Conservation (phyloP, 768 basidiomycete species). For the Amanita brunnescens region DNA sequence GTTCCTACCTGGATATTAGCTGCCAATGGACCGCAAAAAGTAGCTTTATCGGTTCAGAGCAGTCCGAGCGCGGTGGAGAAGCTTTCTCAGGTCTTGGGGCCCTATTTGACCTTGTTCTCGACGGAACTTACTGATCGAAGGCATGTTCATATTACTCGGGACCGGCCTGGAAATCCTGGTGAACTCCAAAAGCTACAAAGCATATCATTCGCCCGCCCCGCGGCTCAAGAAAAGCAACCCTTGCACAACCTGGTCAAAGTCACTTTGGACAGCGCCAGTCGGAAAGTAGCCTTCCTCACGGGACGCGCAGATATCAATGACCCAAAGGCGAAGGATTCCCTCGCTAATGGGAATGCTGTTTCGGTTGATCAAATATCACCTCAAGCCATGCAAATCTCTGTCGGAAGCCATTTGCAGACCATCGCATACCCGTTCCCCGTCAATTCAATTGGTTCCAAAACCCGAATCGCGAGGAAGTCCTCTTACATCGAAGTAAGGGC, state of each 20-base stretch:
- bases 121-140: slow-evolving; percentile 16
- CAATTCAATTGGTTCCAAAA: slow-evolving; percentile 23
- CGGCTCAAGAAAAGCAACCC: background rate
- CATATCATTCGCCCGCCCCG: background rate
- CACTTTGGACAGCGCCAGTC: background rate
- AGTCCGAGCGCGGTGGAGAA: background rate
- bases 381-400: slow-evolving; percentile 21
- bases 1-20: slow-evolving; percentile 18
- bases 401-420: slow-evolving; percentile 18
- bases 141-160: slow-evolving; percentile 16
- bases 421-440: slow-evolving; percentile 39
- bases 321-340: slow-evolving; percentile 12
- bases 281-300: slow-evolving; percentile 12
- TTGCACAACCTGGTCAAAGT: background rate
- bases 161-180: slow-evolving; percentile 3
- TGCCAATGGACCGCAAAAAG: slow-evolving; percentile 6
- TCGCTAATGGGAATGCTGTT: slow-evolving; percentile 16
- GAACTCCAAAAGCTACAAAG: slow-evolving; percentile 4
- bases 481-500: slow-evolving; percentile 36
- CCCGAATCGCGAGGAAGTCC: slow-evolving; percentile 47
- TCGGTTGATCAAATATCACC: slow-evolving; percentile 21
- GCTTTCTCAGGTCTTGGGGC: slow-evolving; percentile 14
- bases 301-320: slow-evolving; percentile 15
- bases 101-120: slow-evolving; percentile 15
- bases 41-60: slow-evolving; percentile 12